Base-by-base conservation (phyloP, 2,329 filamentous ascomycete species). In the Colletotrichum viniferum region DNA sequence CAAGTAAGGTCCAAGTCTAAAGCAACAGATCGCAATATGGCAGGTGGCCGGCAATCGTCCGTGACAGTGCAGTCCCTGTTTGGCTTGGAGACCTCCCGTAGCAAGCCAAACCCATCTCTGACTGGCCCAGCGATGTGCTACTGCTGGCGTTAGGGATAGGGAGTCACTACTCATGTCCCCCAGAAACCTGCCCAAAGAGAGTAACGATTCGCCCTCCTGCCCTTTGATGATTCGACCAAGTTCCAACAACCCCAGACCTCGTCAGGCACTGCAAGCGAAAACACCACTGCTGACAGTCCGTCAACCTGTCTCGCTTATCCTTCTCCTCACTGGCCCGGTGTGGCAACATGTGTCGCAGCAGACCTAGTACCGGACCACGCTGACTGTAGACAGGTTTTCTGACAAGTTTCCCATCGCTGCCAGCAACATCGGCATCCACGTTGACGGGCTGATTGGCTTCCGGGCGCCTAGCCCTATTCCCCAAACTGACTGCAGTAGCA, bases 21-120 rank as follows among this genome's bases (percentile, higher is more conserved):
- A 65, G 60, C 68, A 55, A 56, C 62, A 62, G 61, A 74, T 62
- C 48, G 62, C 55, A 62, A 74, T 56, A 55, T 66, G 68, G 62
- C 69, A 72, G 38, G 30, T 67, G 67, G 58, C 38, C 36, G 71
- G 71, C 60, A 60, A 28, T n/a, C 24, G 38, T 64, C 71, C 67
- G 66, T 64, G 66, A 26, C 67, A 34, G 24, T 32, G 68, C 61
- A 34, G 21, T 24, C 61, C 26, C 28, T 24, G 55, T 58, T 24
- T 52, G n/a, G 43, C 12, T 52, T 52, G 43, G 43, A 52, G 43
- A 21, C 43, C 43, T 52, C 43, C 43, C n/a, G 24, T 36, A 34
- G 4, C 28, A 24, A 58, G 58, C 60, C 48, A 52, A 18, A 32
- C n/a, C 13, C 24, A 52, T 21, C 30, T 48, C n/a, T 32, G n/a